Evolutionary conservation across 2,329 filamentous ascomycete species (phyloP).

Genomic region (Fusarium beomiforme): DNA sequence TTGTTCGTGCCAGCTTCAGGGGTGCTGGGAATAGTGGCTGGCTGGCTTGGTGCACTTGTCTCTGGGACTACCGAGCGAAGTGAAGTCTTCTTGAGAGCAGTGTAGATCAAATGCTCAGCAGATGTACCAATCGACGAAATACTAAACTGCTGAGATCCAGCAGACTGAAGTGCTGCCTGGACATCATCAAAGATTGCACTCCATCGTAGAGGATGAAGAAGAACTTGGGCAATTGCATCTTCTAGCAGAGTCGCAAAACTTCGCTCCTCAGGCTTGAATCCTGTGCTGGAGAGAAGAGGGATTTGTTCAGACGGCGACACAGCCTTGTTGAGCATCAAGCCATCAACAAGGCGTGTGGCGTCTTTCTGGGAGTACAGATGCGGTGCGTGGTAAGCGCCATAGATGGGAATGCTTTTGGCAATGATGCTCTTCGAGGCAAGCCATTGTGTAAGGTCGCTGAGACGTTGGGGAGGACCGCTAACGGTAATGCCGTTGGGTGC

Average conservation of each 20-base stretch:
- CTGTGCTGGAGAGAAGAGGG: constrained; percentile 11
- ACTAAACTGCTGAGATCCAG: constrained; percentile 1
- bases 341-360: constrained; percentile 4
- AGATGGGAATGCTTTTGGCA: constrained; percentile 27
- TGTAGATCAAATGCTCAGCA: constrained; percentile 35
- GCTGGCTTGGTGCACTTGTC: fast-evolving
- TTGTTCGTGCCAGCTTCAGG: background rate
- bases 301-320: constrained; percentile 10
- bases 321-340: background rate
- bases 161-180: background rate
- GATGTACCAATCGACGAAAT: constrained; percentile 16
- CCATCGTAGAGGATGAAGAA: constrained; percentile 30
- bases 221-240: constrained; percentile 18
- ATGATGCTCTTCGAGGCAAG: constrained; percentile 4
- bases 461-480: constrained; percentile 29
- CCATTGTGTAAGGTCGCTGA: constrained; percentile 12
- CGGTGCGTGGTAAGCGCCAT: constrained; percentile 33
- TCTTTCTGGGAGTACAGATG: constrained; percentile 31
- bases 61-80: constrained; percentile 18
- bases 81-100: constrained; percentile 29
- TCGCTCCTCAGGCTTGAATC: constrained; percentile 4
- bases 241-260: constrained; percentile 25
- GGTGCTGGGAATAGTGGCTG: fast-evolving
- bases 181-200: constrained; percentile 15
- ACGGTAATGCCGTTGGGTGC: constrained; percentile 30